Base-by-base conservation (phyloP, 108 stramenopile species). In the Conticribra guillardii region DNA sequence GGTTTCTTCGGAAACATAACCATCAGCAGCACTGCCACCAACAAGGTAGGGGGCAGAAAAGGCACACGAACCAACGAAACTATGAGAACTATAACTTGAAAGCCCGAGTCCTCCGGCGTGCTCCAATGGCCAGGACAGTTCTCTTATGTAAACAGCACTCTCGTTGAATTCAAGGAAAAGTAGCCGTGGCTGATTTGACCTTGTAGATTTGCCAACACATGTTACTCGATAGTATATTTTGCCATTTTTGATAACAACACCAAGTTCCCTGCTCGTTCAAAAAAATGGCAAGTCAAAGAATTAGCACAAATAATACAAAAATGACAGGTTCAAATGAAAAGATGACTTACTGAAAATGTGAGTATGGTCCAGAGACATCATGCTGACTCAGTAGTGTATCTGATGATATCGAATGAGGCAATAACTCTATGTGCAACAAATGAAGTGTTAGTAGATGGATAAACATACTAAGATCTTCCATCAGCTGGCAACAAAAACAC, bases 151-250 rank as follows among this genome's bases (percentile, higher is more conserved):
- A 17, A 82, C 63, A 16, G 75, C 54, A 22, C 53, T 57, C 19
- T 90, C 81, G 47, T 89, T 88, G 73, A 89, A 91, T 54, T 91
- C 89, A 0, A 91, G 33, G 61, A 77, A 76, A 17, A 93, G 65
- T 0, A 89, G 37, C 48, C 77, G 75, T 21, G 84, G 76, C 29
- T 81, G 84, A 45, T 77, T 86, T 8, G 74, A 82, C 8, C 64
- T 64, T 2, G 75, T 55, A 3, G 82, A 79, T 37, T 83, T 71
- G 28, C 83, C 86, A 34, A 85, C 52, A 64, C 89, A 93, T 15
- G 79, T 50, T 21, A 83, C 75, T 60, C 89, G 73, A 49, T 86
- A 89, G 51, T 53, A 87, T 2, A 64, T 24, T 33, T 60, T 69
- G 21, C 73, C 76, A 29, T 76, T 69, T 50, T 56, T 67, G 41